A percentile compares a stretch with the other conserved stretches of the same genome.
phyloP scores from a whole-genome alignment of 2,329 filamentous ascomycete species.

The Lasiodiplodia citricola region DNA sequence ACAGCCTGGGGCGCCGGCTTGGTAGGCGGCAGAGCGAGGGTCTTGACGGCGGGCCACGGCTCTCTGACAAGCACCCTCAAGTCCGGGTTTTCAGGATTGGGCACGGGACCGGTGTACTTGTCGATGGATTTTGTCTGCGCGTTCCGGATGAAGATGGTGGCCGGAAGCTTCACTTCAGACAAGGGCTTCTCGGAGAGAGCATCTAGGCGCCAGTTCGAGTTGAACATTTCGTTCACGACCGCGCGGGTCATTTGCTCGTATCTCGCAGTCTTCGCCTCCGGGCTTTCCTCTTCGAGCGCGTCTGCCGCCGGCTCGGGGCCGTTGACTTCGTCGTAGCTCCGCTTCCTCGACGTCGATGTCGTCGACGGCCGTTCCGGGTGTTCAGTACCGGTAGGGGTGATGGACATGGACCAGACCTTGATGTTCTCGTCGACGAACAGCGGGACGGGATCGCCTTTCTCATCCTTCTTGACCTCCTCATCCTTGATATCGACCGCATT shows the following conservation, averaged over 20 bases:
- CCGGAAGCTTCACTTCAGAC: constrained; percentile 69
- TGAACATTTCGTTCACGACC: constrained; percentile 78
- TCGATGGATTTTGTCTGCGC: constrained; percentile 66
- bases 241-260: constrained; percentile 61
- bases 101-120: constrained; percentile 71
- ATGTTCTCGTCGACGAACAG: constrained; percentile 67
- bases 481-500: constrained; percentile 67
- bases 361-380: constrained; percentile 25
- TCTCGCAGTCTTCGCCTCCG: constrained; percentile 44
- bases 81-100: constrained; percentile 61
- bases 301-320: constrained; percentile 37
- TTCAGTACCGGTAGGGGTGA: constrained; percentile 46
- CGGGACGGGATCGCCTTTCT: constrained; percentile 59
- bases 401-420: constrained; percentile 81
- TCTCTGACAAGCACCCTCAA: constrained; percentile 74
- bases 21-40: constrained; percentile 71
- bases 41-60: constrained; percentile 76
- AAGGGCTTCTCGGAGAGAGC: constrained; percentile 70
- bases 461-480: constrained; percentile 35
- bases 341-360: constrained; percentile 28
- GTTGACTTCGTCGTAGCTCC: constrained; percentile 38
- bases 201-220: constrained; percentile 76
- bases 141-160: constrained; percentile 72
- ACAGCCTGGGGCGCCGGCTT: constrained; percentile 70
- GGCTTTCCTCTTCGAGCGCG: constrained; percentile 30